Percentiles rank a stretch among this genome's conserved stretches.
Evolutionary conservation across 192 early-diverging fungal species (phyloP).

Genomic region (Haplosporangium gracile): DNA sequence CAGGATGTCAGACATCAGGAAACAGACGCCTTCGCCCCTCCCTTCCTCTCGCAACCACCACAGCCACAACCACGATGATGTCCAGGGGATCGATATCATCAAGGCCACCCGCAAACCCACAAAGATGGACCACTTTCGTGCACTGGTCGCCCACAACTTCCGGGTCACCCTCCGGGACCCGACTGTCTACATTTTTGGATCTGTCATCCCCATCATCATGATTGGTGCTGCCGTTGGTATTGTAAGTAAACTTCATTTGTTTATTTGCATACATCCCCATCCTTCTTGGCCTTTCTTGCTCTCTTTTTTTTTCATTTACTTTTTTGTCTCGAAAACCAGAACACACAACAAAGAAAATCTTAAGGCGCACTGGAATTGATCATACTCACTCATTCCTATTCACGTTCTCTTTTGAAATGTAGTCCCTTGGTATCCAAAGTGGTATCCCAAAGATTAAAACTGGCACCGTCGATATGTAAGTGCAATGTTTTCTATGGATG

Average conservation of each 20-base stretch:
- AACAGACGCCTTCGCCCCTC: background rate
- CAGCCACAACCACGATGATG: constrained; percentile 22
- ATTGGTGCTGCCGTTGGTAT: constrained; percentile 52
- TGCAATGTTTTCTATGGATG: background rate
- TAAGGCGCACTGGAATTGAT: constrained; percentile 20
- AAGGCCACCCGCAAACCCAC: constrained; percentile 40
- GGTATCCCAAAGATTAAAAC: constrained; percentile 43
- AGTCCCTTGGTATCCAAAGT: constrained; percentile 53
- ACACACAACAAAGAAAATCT: background rate
- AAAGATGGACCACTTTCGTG: constrained; percentile 39
- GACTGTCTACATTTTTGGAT: constrained; percentile 36
- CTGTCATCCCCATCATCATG: constrained; percentile 40
- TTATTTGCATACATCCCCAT: background rate
- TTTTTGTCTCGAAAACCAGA: background rate
- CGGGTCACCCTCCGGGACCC: constrained; percentile 28
- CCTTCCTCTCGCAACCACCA: constrained; percentile 1
- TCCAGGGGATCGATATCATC: constrained; percentile 46
- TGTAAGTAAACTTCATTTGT: constrained; percentile 29
- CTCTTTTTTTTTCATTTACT: background rate
- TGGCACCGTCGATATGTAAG: constrained; percentile 39
- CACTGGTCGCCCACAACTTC: constrained; percentile 44
- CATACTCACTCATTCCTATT: background rate
- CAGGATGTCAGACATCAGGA: background rate
- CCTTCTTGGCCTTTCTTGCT: background rate
- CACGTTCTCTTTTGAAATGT: background rate